Evolutionary conservation across 805 yeast genomes (phyloP).

Genomic region (Lachancea quebecensis): DNA sequence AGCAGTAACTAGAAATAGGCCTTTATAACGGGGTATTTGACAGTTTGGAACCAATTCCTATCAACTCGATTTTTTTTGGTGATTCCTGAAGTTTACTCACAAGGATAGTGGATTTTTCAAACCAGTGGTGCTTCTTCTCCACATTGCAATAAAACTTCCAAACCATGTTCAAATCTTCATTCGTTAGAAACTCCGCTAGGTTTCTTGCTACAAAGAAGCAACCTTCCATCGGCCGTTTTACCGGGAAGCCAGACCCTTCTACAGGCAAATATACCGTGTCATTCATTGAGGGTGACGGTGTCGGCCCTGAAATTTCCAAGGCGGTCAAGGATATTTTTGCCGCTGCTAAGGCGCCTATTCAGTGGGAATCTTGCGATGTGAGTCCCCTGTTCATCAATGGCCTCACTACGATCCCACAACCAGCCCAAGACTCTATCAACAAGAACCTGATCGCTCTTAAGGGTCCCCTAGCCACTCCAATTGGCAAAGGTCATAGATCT

Average conservation of each 20-base stretch:
- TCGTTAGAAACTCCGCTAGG: slow-evolving; percentile 19
- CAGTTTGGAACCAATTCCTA: too few species aligned
- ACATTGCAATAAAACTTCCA: not conserved
- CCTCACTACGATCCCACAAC: slow-evolving; percentile 85
- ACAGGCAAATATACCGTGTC: slow-evolving; percentile 91
- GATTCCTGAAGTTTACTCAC: too few species aligned
- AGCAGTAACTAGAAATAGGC: too few species aligned
- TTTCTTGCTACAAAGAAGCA: slow-evolving; percentile 24
- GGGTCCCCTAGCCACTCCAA: slow-evolving; percentile 98
- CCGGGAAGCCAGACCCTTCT: slow-evolving; percentile 34
- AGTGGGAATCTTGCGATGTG: slow-evolving; percentile 96
- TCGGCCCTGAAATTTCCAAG: slow-evolving; percentile 90
- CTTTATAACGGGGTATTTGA: too few species aligned
- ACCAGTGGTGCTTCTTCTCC: not conserved
- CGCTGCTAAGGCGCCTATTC: slow-evolving; percentile 93
- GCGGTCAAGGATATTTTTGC: slow-evolving; percentile 89
- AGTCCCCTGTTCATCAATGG: slow-evolving; percentile 90
- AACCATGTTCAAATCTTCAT: slow-evolving; percentile 18
- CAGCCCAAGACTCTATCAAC: slow-evolving; percentile 88
- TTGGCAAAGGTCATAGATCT: slow-evolving; percentile 97
- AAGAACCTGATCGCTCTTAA: slow-evolving; percentile 90
- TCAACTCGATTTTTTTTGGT: too few species aligned
- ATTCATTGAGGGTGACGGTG: slow-evolving; percentile 97
- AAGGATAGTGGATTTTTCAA: too few species aligned
- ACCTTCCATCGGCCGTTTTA: slow-evolving; percentile 30